Base-by-base conservation (phyloP, 495 filamentous ascomycete species). In the Penicillium simplicissimum region DNA sequence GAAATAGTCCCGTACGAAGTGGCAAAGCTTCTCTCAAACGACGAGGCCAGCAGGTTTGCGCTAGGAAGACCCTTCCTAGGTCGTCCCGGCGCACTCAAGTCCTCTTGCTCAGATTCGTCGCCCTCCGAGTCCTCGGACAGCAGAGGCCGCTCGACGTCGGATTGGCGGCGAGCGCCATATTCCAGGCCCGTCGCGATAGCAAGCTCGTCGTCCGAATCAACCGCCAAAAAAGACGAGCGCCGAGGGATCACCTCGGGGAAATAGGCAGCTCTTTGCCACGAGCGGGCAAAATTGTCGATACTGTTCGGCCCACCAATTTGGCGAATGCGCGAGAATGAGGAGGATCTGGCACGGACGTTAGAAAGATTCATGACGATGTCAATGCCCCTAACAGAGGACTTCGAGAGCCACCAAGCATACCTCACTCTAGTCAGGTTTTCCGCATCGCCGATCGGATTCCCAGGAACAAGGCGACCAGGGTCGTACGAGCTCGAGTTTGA, bases 301-400 rank as follows among this genome's bases (percentile, higher is more conserved):
- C 90, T 95, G 73, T 98, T 98, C 52, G 91, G 88, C 33, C 95
- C 95, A 42, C 95, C 95, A 13, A 88, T 90, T 55, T 96, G 87
- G 61, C 89, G 82, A 25, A 97, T 73, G 37, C 88, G 85, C 69
- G 91, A 90, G 65, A 95, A 80, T 17, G 93, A 96, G 4, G 90
- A 68, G 13, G 74, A 77, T 55, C 78, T 79, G 42, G 4, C 6
- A 38, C 28, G 45, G 17, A 43, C 17, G 33, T 52, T 58, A 58
- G 45, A 35, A 10, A 9, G 14, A 42, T 21, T 13, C 35, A 42
- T 10, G 36, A 35, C 21, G 8, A 19, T 28, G 23, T 28, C 45
- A 53, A 53, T 28, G 0, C 34, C 21, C 31, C 4, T 45, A 35
- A 59, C 33, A 43, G 25, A 33, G 17, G 6, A 10, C 5, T 47